Conservation (phyloP, 495 filamentous ascomycete genomes). For the Neurospora sublineolata region DNA sequence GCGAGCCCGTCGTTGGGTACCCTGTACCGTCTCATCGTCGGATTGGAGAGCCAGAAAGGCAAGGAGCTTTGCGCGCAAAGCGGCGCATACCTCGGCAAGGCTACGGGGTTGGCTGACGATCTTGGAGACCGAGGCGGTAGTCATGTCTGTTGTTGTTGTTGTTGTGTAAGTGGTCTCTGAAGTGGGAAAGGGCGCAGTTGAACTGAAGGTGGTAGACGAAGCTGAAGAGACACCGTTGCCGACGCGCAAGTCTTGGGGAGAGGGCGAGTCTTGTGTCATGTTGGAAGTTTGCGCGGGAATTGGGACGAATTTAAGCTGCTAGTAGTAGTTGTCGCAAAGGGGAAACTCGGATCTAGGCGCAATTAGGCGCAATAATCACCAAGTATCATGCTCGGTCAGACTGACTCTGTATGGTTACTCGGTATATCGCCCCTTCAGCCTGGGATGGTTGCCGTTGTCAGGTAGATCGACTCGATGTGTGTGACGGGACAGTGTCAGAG, state of each 20-base stretch:
- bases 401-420: neutral
- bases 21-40: conserved; percentile 44
- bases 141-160: neutral
- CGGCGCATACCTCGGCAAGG: conserved; percentile 19
- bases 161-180: neutral
- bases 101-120: conserved; percentile 1
- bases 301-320: neutral
- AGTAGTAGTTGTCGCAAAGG: neutral
- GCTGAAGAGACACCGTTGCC: conserved; percentile 7
- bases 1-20: conserved; percentile 61
- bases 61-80: conserved; percentile 51
- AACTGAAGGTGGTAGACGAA: neutral
- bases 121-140: conserved; percentile 1
- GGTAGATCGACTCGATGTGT: neutral
- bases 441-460: neutral
- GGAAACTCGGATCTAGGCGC: neutral
- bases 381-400: neutral
- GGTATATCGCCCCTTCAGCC: neutral
- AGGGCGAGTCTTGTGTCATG: conserved; percentile 8
- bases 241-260: conserved; percentile 6
- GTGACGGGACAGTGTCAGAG: neutral
- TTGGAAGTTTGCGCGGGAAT: neutral
- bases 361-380: neutral
- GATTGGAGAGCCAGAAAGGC: conserved; percentile 52
- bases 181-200: neutral